These are phyloP conservation scores for Kodamaea neixiangensis DNA, from an alignment of 805 yeast genomes.

Conservation along the genomic window DNA sequence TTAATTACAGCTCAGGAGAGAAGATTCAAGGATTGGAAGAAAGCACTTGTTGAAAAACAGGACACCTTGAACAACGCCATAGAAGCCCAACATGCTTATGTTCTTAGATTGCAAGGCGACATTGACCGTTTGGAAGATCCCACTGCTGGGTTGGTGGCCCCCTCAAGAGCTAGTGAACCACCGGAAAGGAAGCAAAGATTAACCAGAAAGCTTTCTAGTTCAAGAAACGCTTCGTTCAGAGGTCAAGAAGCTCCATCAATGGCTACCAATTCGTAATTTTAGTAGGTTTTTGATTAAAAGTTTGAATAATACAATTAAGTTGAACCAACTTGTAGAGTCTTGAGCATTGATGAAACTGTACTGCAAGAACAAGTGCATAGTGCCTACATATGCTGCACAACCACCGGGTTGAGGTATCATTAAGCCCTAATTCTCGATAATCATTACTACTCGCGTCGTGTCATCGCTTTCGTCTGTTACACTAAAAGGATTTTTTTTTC, in stretches of 20 bases:
- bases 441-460: background rate
- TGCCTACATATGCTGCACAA: background rate
- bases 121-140: background rate
- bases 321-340: background rate
- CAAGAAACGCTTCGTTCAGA: background rate
- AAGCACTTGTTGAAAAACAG: constrained; percentile 55
- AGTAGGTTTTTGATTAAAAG: background rate
- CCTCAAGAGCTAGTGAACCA: background rate
- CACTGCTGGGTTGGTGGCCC: background rate
- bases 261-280: background rate
- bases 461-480: background rate
- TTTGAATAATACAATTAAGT: background rate
- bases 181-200: background rate
- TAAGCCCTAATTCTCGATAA: background rate
- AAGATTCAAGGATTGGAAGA: constrained; percentile 64
- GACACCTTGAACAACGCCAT: constrained; percentile 56
- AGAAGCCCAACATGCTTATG: constrained; percentile 37
- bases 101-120: constrained; percentile 2
- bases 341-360: background rate
- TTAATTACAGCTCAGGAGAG: constrained; percentile 51
- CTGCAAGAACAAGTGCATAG: background rate
- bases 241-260: background rate
- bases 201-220: background rate
- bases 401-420: too few species aligned
- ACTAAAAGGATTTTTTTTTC: background rate